Evolutionary conservation across 106 monocot genomes (phyloP).

Genomic region (Dioscorea zingiberensis): DNA sequence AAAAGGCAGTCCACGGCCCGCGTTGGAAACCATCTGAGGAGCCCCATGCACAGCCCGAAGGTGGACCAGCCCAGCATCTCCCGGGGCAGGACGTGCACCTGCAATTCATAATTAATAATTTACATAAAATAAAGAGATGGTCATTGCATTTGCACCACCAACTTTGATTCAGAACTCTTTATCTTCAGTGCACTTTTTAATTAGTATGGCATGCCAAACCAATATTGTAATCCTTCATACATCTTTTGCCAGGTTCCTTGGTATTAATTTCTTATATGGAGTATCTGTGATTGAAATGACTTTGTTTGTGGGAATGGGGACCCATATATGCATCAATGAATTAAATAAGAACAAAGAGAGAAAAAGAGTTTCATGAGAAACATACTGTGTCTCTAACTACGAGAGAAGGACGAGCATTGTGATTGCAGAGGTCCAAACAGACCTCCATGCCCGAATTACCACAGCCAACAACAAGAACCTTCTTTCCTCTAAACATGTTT

Average conservation of each 20-base stretch:
- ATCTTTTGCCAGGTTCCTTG: too few species aligned
- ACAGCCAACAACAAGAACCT: constrained; percentile 2
- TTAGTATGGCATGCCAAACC: too few species aligned
- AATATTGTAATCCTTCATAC: too few species aligned
- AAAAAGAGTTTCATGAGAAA: neutral
- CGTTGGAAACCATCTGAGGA: constrained; percentile 19
- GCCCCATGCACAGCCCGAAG: constrained; percentile 24
- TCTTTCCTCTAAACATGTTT: neutral
- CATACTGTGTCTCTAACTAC: constrained; percentile 6
- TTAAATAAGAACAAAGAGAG: too few species aligned
- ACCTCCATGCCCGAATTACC: constrained; percentile 9
- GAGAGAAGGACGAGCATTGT: constrained; percentile 1
- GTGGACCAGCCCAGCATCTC: constrained; percentile 26
- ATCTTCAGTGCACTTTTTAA: too few species aligned
- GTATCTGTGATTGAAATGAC: too few species aligned
- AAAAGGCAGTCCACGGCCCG: constrained; percentile 15
- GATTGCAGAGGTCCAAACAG: constrained; percentile 10
- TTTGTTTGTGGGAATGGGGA: too few species aligned
- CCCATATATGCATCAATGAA: neutral
- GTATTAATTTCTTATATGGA: neutral
- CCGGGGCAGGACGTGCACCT: constrained; percentile 29
- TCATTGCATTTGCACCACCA: too few species aligned
- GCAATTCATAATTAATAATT: neutral
- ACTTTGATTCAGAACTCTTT: too few species aligned
- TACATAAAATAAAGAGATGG: too few species aligned